Percentiles rank a stretch among this genome's conserved stretches.
Evolutionary conservation across 352 stramenopile genomes (phyloP).

Genomic region (Aphanomyces astaci): DNA sequence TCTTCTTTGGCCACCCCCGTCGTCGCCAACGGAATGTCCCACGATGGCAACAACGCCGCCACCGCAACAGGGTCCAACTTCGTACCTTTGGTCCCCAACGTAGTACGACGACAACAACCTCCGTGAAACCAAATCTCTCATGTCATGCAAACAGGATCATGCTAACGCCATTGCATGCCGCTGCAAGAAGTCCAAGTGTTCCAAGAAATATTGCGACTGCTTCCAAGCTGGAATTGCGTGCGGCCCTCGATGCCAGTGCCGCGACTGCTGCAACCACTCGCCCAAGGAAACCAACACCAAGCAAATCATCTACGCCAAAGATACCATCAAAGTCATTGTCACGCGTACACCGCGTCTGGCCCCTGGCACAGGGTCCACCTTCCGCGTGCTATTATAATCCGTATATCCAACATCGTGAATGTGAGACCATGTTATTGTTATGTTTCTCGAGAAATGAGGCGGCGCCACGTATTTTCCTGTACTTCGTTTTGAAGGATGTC

Average conservation of each 20-base stretch:
- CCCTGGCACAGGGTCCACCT: neutral
- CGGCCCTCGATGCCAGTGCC: conserved; percentile 90
- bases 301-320: conserved; percentile 17
- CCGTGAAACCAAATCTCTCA: neutral
- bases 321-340: conserved; percentile 19
- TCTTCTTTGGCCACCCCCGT: neutral
- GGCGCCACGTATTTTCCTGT: conserved; percentile 76
- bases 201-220: conserved; percentile 99
- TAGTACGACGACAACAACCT: neutral
- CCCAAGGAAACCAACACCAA: conserved; percentile 20
- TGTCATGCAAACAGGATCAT: neutral
- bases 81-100: conserved; percentile 13
- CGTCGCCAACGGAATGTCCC: neutral
- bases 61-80: neutral
- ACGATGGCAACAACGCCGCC: neutral
- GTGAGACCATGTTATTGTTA: neutral
- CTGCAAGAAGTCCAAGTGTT: conserved; percentile 96
- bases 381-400: conserved; percentile 8
- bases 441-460: conserved; percentile 29
- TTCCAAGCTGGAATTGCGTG: conserved; percentile 91
- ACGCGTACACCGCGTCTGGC: conserved; percentile 13
- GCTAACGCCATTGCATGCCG: conserved; percentile 49
- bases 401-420: conserved; percentile 3
- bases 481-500: conserved; percentile 80
- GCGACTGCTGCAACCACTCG: conserved; percentile 89